Evolutionary conservation across 2,329 filamentous ascomycete species (phyloP).

Genomic region (Paracoccidioides brasiliensis): DNA sequence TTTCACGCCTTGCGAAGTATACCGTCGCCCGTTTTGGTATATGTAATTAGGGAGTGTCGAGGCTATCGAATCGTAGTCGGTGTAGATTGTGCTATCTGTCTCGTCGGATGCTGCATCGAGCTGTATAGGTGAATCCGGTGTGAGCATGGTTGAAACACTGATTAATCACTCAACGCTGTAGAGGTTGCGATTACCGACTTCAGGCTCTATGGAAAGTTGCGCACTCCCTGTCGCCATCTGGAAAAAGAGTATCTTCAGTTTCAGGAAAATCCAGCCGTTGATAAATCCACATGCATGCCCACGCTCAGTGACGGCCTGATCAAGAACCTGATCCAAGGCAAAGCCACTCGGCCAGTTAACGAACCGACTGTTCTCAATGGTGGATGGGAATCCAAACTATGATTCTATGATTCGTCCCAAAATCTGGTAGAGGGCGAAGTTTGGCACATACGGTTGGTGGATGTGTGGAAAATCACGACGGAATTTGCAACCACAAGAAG

Average conservation of each 20-base stretch:
- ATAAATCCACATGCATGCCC: neutral
- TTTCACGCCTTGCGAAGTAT: constrained; percentile 11
- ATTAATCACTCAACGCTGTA: neutral
- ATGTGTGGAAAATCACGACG: too few species aligned
- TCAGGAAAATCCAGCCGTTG: neutral
- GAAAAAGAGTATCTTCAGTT: neutral
- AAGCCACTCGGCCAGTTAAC: neutral
- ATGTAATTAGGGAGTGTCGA: constrained; percentile 12
- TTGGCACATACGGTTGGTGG: too few species aligned
- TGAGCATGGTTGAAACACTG: neutral
- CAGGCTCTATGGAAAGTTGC: neutral
- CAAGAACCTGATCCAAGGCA: neutral
- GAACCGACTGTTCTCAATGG: neutral
- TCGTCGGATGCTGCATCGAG: constrained; percentile 1
- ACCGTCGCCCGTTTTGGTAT: constrained; percentile 14
- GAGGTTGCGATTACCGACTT: neutral
- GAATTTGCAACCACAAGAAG: too few species aligned
- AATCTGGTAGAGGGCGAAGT: too few species aligned
- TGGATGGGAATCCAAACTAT: too few species aligned
- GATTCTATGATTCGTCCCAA: too few species aligned
- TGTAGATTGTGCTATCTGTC: neutral
- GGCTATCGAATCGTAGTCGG: constrained; percentile 4
- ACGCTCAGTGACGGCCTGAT: neutral
- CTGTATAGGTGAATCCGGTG: neutral
- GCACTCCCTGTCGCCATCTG: neutral